Conservation (phyloP, 2,329 filamentous ascomycete genomes). For the Hymenoscyphus fraxineus region DNA sequence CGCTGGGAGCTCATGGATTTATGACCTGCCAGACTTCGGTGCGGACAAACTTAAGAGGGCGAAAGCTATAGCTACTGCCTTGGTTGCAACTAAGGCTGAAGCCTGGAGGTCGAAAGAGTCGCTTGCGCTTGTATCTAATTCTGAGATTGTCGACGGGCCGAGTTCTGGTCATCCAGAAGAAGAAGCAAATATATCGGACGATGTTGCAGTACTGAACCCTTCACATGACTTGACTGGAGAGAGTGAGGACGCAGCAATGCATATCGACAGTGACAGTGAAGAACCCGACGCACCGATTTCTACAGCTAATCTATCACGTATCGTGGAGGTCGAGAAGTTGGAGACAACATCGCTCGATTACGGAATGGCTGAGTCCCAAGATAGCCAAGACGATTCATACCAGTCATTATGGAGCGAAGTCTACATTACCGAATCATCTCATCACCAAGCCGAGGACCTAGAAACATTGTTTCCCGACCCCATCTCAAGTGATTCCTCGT, state of each 20-base stretch:
- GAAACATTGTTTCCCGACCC: neutral
- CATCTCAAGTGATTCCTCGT: neutral
- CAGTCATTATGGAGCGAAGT: neutral
- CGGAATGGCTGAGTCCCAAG: neutral
- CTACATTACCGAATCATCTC: neutral
- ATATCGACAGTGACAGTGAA: neutral
- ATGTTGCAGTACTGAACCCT: neutral
- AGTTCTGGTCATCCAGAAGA: neutral
- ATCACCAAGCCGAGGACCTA: neutral
- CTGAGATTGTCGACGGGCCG: neutral
- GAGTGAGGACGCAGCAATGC: neutral
- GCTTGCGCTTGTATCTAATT: neutral
- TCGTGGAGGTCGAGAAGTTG: neutral
- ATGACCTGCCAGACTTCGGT: neutral
- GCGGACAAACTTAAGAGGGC: neutral
- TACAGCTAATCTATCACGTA: no score
- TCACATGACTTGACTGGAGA: neutral
- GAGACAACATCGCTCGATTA: neutral
- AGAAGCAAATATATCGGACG: neutral
- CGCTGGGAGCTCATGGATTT: neutral
- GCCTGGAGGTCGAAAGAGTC: neutral
- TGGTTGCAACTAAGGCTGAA: neutral
- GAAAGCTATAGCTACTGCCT: neutral
- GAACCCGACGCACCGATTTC: neutral
- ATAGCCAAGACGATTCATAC: neutral